A percentile compares a stretch with the other conserved stretches of the same genome.
Evolutionary conservation across 73 alveolate species (phyloP).

Genomic region (Stentor coeruleus): DNA sequence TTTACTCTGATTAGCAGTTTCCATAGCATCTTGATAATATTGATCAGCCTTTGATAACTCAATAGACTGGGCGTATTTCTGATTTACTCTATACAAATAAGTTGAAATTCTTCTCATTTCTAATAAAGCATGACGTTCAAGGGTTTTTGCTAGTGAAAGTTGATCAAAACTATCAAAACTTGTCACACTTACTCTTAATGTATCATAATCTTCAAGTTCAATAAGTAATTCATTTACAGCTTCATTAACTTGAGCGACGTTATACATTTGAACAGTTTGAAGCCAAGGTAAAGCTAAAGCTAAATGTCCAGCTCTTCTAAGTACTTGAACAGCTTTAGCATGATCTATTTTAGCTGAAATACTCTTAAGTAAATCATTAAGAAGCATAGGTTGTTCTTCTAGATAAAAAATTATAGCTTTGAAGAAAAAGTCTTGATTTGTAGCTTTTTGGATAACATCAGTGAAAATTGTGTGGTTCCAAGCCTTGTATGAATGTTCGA

Average conservation of each 20-base stretch:
- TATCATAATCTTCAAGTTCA: conserved; percentile 95
- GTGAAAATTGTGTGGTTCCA: conserved; percentile 93
- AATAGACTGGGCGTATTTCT: conserved; percentile 79
- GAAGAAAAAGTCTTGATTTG: conserved; percentile 90
- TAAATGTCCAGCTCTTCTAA: conserved; percentile 80
- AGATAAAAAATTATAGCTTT: conserved; percentile 94
- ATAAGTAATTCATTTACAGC: conserved; percentile 92
- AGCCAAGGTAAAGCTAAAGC: conserved; percentile 90
- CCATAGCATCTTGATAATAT: conserved; percentile 93
- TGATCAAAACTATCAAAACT: conserved; percentile 92
- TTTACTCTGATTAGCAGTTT: conserved; percentile 93
- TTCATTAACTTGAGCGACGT: conserved; percentile 93
- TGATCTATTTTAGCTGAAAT: conserved; percentile 90
- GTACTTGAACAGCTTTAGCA: conserved; percentile 83
- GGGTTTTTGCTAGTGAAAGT: conserved; percentile 81
- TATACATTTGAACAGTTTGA: conserved; percentile 87
- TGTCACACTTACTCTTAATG: conserved; percentile 79
- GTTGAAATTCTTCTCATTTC: conserved; percentile 98
- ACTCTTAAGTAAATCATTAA: conserved; percentile 89
- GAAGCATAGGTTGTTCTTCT: conserved; percentile 96
- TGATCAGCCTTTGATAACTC: conserved; percentile 90
- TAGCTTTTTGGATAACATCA: conserved; percentile 82
- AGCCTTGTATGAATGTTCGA: conserved; percentile 97
- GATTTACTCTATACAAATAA: conserved; percentile 88
- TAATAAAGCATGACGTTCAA: conserved; percentile 88